Percentiles rank a stretch among this genome's conserved stretches.
phyloP scores from a whole-genome alignment of 2,329 filamentous ascomycete species.

The Podosphaera aphanis region DNA sequence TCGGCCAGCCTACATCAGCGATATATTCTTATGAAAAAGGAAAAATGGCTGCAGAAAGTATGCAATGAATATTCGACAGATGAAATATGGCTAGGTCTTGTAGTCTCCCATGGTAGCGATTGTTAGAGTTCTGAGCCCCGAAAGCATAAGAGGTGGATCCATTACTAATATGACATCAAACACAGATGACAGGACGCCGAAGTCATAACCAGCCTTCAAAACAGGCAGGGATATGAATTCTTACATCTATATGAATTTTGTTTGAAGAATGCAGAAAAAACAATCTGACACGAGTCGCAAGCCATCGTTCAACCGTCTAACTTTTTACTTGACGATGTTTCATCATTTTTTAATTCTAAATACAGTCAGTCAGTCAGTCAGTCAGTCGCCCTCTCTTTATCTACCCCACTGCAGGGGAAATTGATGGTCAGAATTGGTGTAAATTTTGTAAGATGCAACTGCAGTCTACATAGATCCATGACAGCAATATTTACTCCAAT shows the following conservation, averaged over 20 bases:
- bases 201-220: not conserved
- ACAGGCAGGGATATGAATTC: not conserved
- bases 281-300: not conserved
- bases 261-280: not conserved
- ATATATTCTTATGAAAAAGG: not conserved
- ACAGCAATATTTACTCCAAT: too few relatives aligned
- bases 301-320: too few relatives aligned
- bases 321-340: too few relatives aligned
- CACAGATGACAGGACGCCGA: not conserved
- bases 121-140: not conserved
- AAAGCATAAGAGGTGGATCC: not conserved
- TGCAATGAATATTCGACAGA: not conserved
- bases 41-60: not conserved
- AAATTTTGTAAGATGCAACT: too few relatives aligned
- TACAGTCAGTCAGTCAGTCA: too few relatives aligned
- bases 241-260: not conserved
- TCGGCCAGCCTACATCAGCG: not conserved
- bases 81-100: not conserved
- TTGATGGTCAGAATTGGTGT: too few relatives aligned
- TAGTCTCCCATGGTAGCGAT: not conserved
- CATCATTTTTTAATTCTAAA: too few relatives aligned
- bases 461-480: too few relatives aligned
- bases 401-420: too few relatives aligned
- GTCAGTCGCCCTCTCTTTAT: too few relatives aligned
- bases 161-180: not conserved